These are phyloP conservation scores for Hymenoscyphus linearis DNA, from an alignment of 2,329 filamentous ascomycete species.

Conservation along the genomic window DNA sequence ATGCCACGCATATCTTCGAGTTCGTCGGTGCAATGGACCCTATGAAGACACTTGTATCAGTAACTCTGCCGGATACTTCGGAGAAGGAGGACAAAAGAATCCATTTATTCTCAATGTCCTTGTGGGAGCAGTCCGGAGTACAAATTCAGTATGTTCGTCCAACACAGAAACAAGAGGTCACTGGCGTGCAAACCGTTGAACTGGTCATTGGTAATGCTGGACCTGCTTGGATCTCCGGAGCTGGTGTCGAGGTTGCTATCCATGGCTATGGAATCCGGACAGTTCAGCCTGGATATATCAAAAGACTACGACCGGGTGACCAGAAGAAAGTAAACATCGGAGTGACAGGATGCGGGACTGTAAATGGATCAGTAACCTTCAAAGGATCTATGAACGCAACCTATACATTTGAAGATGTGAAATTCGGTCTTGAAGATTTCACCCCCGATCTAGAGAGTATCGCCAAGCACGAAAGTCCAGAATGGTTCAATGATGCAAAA, in stretches of 20 bases:
- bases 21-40: slow-evolving; percentile 35
- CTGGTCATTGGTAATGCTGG: slow-evolving; percentile 36
- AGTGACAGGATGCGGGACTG: slow-evolving; percentile 30
- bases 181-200: slow-evolving; percentile 38
- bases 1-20: slow-evolving; percentile 42
- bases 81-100: slow-evolving; percentile 34
- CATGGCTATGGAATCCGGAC: slow-evolving; percentile 38
- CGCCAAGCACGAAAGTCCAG: slow-evolving; percentile 40
- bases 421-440: slow-evolving; percentile 36
- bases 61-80: slow-evolving; percentile 38
- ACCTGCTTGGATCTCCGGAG: slow-evolving; percentile 32
- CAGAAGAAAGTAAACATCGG: slow-evolving; percentile 37
- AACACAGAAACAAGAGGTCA: slow-evolving; percentile 38
- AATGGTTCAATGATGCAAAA: slow-evolving; percentile 51
- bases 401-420: slow-evolving; percentile 19
- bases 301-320: slow-evolving; percentile 40
- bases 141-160: slow-evolving; percentile 38
- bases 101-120: slow-evolving; percentile 40
- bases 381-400: slow-evolving; percentile 14
- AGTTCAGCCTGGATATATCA: slow-evolving; percentile 36
- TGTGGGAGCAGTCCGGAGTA: slow-evolving; percentile 34
- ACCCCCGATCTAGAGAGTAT: slow-evolving; percentile 34
- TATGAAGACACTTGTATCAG: slow-evolving; percentile 35
- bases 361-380: slow-evolving; percentile 23
- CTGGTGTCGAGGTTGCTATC: slow-evolving; percentile 31